Base-by-base conservation (phyloP, 805 yeast genomes). In the Wickerhamiella sorbophila region DNA sequence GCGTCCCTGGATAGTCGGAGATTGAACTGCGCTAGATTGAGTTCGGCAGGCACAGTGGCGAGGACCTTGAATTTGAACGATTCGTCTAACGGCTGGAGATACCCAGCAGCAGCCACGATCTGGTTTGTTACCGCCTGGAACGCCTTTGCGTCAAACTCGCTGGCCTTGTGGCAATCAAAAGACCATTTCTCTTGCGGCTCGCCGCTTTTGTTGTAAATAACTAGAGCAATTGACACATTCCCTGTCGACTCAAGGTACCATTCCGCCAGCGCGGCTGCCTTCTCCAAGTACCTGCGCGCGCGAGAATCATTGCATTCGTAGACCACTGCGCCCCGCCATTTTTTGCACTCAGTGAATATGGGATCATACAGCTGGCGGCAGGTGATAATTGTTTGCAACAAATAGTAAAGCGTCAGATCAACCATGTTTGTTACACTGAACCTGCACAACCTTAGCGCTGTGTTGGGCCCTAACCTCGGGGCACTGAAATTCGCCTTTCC, bases 151-250 rank as follows among this genome's bases (percentile, higher is more conserved):
- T 3, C 3, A 9, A 16, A 21, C 14, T 4, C 21, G 15, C 18
- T 24, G 26, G 15, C 29, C 4, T 33, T 3, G 5, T 29, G 31
- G 20, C 19, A 9, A 5, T n/a, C 20, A 20, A 38, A 38, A 15
- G 27, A 16, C 41, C 41, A 38, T 29, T 22, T 15, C 16, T 38
- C 41, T n/a, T 31, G 31, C 9, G 41, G 18, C 3, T 31, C 14
- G 18, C n/a, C 21, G 24, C 34, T 17, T 14, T 15, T 10, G 12
- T 18, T 29, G 20, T 26, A 33, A 5, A 39, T 14, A n/a, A 26
- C 35, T 22, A 39, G 38, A 15, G 15, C 18, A 10, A 39, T 10
- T 9, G 15, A 16, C 3, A 31, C 6, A 2, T 9, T 15, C 12
- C 21, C 14, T 4, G 24, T 18, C 16, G 29, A 31, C 16, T 18